Conservation (phyloP, 2,329 filamentous ascomycete species). For the Penicillium sp. region DNA sequence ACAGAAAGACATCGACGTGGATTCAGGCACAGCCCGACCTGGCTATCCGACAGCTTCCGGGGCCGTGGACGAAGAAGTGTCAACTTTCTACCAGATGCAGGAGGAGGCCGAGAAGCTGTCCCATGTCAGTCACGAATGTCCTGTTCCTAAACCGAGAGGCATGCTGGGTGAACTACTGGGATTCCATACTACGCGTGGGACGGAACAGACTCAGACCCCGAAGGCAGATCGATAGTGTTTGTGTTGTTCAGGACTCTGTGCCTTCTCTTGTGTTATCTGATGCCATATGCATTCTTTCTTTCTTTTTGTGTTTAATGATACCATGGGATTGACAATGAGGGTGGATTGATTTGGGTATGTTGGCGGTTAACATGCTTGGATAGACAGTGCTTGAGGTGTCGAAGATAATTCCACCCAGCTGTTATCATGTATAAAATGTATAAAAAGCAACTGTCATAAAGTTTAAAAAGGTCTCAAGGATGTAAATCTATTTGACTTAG, state of each 20-base stretch:
- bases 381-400: conserved; percentile 2
- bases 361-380: conserved; percentile 7
- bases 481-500: no score
- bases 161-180: conserved; percentile 72
- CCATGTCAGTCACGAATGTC: conserved; percentile 69
- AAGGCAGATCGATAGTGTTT: conserved; percentile 15
- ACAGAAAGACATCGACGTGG: conserved; percentile 32
- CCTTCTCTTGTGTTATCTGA: conserved; percentile 1
- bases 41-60: conserved; percentile 18
- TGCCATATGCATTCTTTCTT: conserved; percentile 8
- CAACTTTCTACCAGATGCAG: conserved; percentile 43
- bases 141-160: conserved; percentile 84
- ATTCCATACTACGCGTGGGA: conserved; percentile 50
- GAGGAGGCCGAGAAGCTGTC: conserved; percentile 41
- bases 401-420: conserved; percentile 3
- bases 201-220: conserved; percentile 17
- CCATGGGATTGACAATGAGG: conserved; percentile 20
- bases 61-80: conserved; percentile 43
- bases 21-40: conserved; percentile 15
- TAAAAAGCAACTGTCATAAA: no score
- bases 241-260: conserved; percentile 2
- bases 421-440: conserved; percentile 19
- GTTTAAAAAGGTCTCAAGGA: no score
- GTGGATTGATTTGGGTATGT: conserved; percentile 3
- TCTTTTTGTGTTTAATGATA: conserved; percentile 25